phyloP scores from a whole-genome alignment of 306 rosid species.

The Psophocarpus tetragonolobus region DNA sequence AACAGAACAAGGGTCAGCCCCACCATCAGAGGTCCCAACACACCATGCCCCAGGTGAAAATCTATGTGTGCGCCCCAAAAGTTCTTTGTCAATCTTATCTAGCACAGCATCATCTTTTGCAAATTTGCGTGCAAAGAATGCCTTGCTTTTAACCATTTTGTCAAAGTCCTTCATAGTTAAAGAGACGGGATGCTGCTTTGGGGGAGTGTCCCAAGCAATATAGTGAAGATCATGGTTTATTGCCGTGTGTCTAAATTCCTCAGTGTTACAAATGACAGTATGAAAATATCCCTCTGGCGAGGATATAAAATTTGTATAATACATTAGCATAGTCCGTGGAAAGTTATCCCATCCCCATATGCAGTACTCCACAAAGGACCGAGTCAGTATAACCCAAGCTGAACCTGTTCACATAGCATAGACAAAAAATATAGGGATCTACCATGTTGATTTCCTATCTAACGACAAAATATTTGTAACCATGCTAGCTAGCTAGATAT shows the following conservation, averaged over 20 bases:
- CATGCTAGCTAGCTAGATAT: slow-evolving; percentile 4
- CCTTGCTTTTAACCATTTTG: slow-evolving; percentile 82
- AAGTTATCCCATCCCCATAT: slow-evolving; percentile 99
- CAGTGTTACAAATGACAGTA: slow-evolving; percentile 78
- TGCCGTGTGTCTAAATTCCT: slow-evolving; percentile 65
- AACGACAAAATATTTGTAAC: not conserved
- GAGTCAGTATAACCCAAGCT: slow-evolving; percentile 88
- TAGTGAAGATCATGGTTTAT: slow-evolving; percentile 94
- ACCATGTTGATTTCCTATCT: not conserved
- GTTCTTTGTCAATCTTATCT: slow-evolving; percentile 88
- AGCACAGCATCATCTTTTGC: slow-evolving; percentile 74
- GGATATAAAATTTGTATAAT: slow-evolving; percentile 85
- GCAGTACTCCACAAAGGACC: slow-evolving; percentile 82
- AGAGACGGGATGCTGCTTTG: slow-evolving; percentile 87
- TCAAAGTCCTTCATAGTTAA: slow-evolving; percentile 78
- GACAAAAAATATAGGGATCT: slow-evolving; percentile 25
- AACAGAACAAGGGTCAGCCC: slow-evolving; percentile 76
- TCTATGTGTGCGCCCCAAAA: slow-evolving; percentile 65
- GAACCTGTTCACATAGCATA: slow-evolving; percentile 66
- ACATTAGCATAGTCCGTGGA: slow-evolving; percentile 86
- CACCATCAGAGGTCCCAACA: slow-evolving; percentile 53
- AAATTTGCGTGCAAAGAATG: slow-evolving; percentile 87
- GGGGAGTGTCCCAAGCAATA: slow-evolving; percentile 99
- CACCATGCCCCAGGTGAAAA: slow-evolving; percentile 96
- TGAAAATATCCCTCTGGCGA: slow-evolving; percentile 96